Base-by-base conservation (phyloP, 1,284 basidiomycete genomes). In the Malassezia dermatis region DNA sequence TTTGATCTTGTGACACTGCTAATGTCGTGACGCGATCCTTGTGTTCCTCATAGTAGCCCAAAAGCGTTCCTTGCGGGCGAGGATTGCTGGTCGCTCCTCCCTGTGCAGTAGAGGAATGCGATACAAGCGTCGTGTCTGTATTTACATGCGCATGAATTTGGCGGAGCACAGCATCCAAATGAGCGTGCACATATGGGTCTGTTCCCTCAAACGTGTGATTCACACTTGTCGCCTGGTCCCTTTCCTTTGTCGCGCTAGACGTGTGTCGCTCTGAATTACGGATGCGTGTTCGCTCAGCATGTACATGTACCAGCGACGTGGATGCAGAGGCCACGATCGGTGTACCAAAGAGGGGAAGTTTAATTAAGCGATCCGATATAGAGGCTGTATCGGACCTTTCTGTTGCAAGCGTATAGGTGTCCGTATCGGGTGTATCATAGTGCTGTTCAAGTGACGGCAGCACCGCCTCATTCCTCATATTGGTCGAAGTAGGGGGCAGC, bases 1-100 rank as follows among this genome's bases (percentile, higher is more conserved):
- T 77, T 61, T 94, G 89, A 71, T 98, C 94, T 0, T 90, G 89
- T 1, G 93, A 86, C 10, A 93, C 86, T 0, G 85, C 85, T 15
- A 98, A 78, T 1, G 83, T 81, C 1, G 85, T 89, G 57, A 98
- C 79, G 1, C 63, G 52, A 26, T 53, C 64, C 8, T 63, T 58
- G 49, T 72, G 69, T 49, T 74, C 88, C 19, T 81, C 65, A 49
- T 73, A 68, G 43, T 66, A 69, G 0, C 70, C 66, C 26, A 74
- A 60, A 12, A 74, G 54, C 24, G 63, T 59, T 34, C 70, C 71
- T 30, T 69, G 66, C 1, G 71, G 71, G 21, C 66, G 54, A 8
- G 59, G 59, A 35, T 69, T 66, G 57, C 64, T 67, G 4, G 24
- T 2, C 8, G 44, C 6, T 8, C 12, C 30, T 6, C 8, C 26